phyloP scores from a whole-genome alignment of 257 asterid species.

The Solanum appendiculatum region DNA sequence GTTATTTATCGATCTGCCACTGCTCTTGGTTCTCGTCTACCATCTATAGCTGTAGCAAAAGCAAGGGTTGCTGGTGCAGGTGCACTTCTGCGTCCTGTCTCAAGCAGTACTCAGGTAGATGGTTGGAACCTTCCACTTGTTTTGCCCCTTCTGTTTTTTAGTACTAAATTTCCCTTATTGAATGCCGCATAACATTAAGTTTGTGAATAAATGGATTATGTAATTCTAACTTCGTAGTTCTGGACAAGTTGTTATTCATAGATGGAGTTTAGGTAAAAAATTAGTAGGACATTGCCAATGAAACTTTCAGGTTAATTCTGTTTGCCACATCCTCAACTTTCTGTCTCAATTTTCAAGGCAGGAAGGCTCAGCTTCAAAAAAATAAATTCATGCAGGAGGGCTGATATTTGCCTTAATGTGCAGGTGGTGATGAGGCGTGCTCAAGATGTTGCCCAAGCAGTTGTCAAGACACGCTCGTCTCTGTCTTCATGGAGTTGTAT shows the following conservation, averaged over 20 bases:
- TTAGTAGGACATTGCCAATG: not conserved
- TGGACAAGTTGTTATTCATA: not conserved
- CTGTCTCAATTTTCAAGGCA: not conserved
- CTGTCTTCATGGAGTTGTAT: slow-evolving; percentile 79
- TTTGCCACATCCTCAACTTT: not conserved
- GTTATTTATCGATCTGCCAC: slow-evolving; percentile 75
- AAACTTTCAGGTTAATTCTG: not conserved
- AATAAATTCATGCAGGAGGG: not conserved
- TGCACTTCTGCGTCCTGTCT: slow-evolving; percentile 81
- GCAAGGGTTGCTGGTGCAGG: slow-evolving; percentile 89
- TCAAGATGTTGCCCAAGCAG: slow-evolving; percentile 88
- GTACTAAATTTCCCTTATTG: not conserved
- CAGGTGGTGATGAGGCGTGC: slow-evolving; percentile 91
- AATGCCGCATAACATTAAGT: not conserved
- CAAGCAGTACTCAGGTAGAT: slow-evolving; percentile 70
- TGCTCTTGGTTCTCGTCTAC: slow-evolving; percentile 76
- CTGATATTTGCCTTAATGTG: slow-evolving; percentile 2
- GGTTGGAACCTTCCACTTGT: not conserved
- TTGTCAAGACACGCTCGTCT: slow-evolving; percentile 62
- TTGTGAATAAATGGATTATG: not conserved
- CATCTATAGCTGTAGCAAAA: slow-evolving; percentile 72
- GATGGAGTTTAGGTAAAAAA: not conserved
- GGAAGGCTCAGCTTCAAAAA: not conserved
- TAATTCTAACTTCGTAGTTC: not conserved
- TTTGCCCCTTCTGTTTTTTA: not conserved